Evolutionary conservation across 2,329 filamentous ascomycete species (phyloP), one percentile per base, ranked within the genome.

Genomic region (Rosellinia necatrix): DNA sequence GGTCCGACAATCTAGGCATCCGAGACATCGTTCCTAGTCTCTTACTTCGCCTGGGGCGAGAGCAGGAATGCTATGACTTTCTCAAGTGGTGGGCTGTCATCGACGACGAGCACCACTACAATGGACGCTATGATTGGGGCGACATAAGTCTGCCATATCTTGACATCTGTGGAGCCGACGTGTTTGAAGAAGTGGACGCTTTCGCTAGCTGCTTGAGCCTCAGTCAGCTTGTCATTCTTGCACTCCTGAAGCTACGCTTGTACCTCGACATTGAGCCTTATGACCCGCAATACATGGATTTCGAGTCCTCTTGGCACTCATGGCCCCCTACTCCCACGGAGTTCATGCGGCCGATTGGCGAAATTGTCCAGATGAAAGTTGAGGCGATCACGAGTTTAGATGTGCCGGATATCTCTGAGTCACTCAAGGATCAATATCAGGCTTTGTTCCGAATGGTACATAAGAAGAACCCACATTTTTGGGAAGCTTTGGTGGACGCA

Each of bases 21-120:
- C 63, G 65, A 29, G 52, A 64, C 25, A 50, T 63, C 3, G 35
- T 68, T 34, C 66, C 67, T 4, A 40, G 52, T 17, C 62, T 72
- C 19, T 43, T 69, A 41, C 63, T 73, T 29, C 68, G 67, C 21
- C 64, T 73, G 6, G 70, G 61, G 24, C 61, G 59, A 24, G 71
- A 72, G 38, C 71, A 74, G 51, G 69, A 71, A 37, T 71, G 68
- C 64, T 79, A 79, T 61, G 74, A 78, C 60, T 79, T 80, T 51
- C 29, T 79, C 62, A 81, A 78, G 65, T 81, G 75, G 77, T 81
- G 70, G 70, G 64, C 58, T 4, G 69, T 64, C 1, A 59, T 58
- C 1, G 67, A 56, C 4, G 29, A 57, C 46, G 46, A 53, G 51
- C 34, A 55, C 42, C 42, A 48, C 42, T 54, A 48, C 21, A 35